These are phyloP conservation scores for Boletus patriciae DNA, from an alignment of 768 basidiomycete genomes.

Conservation along the genomic window DNA sequence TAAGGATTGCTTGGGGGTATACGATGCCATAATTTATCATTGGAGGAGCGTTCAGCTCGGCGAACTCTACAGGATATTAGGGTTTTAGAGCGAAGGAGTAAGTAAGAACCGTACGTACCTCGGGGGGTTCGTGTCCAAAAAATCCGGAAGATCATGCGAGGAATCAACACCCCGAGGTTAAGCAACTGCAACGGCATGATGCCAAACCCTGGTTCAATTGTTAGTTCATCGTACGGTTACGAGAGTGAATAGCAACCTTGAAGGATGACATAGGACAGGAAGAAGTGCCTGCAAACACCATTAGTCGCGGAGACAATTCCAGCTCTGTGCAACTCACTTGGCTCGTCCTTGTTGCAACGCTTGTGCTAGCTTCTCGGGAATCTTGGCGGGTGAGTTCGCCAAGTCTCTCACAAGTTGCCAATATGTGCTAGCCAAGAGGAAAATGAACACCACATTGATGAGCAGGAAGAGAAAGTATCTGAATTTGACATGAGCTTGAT, in stretches of 20 bases:
- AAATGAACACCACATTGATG: slow-evolving; percentile 92
- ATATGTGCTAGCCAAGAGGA: slow-evolving; percentile 88
- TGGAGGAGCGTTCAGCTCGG: slow-evolving; percentile 94
- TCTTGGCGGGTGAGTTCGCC: slow-evolving; percentile 90
- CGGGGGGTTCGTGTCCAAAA: slow-evolving; percentile 88
- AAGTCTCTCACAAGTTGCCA: slow-evolving; percentile 90
- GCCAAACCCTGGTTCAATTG: slow-evolving; percentile 60
- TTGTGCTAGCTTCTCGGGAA: slow-evolving; percentile 88
- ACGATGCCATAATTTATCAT: slow-evolving; percentile 98
- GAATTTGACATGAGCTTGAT: slow-evolving; percentile 12
- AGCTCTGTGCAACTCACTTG: slow-evolving; percentile 41
- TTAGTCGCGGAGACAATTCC: slow-evolving; percentile 11
- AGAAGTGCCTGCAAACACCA: slow-evolving; percentile 59
- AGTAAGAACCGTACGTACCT: slow-evolving; percentile 46
- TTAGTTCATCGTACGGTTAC: slow-evolving; percentile 3
- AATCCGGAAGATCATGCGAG: slow-evolving; percentile 68
- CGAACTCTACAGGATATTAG: slow-evolving; percentile 65
- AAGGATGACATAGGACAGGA: slow-evolving; percentile 80
- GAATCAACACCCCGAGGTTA: slow-evolving; percentile 86
- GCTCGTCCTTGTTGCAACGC: slow-evolving; percentile 79
- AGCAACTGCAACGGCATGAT: slow-evolving; percentile 96
- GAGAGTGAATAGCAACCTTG: slow-evolving; percentile 51
- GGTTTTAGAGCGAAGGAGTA: background rate
- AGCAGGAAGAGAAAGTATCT: slow-evolving; percentile 95
- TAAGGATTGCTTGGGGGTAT: slow-evolving; percentile 94